Conservation (phyloP, 208 protist species). For the Trypanosoma avium region DNA sequence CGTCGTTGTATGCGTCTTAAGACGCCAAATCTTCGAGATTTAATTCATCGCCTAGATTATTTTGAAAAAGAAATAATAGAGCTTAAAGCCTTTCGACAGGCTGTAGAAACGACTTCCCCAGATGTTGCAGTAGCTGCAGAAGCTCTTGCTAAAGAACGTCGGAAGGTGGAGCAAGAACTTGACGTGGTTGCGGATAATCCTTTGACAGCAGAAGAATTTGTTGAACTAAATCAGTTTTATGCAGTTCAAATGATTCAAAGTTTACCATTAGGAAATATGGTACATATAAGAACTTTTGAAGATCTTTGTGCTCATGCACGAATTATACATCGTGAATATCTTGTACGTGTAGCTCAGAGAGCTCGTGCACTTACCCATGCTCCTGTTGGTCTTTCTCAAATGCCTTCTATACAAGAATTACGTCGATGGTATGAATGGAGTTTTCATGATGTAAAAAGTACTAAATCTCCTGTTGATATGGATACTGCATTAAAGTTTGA, state of each 20-base stretch:
- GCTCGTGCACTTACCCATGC: constrained; percentile 49
- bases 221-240: constrained; percentile 74
- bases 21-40: constrained; percentile 20
- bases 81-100: constrained; percentile 64
- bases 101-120: constrained; percentile 55
- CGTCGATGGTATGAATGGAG: constrained; percentile 73
- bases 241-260: constrained; percentile 42
- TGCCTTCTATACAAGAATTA: constrained; percentile 67
- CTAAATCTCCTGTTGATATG: constrained; percentile 28
- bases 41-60: constrained; percentile 59
- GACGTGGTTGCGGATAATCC: constrained; percentile 38
- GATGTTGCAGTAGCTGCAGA: constrained; percentile 49
- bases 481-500: constrained; percentile 50
- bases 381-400: constrained; percentile 66
- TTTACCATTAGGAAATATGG: constrained; percentile 47
- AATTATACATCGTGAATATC: constrained; percentile 53
- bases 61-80: constrained; percentile 80
- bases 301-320: constrained; percentile 50
- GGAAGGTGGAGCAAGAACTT: constrained; percentile 28
- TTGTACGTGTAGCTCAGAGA: constrained; percentile 52
- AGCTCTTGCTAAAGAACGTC: constrained; percentile 32
- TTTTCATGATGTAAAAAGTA: constrained; percentile 70
- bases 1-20: constrained; percentile 5
- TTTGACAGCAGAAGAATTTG: constrained; percentile 66
- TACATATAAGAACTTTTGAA: constrained; percentile 44